Evolutionary conservation across 148 eudicot genomes (phyloP).

Genomic region (Rhododendron ovatum): DNA sequence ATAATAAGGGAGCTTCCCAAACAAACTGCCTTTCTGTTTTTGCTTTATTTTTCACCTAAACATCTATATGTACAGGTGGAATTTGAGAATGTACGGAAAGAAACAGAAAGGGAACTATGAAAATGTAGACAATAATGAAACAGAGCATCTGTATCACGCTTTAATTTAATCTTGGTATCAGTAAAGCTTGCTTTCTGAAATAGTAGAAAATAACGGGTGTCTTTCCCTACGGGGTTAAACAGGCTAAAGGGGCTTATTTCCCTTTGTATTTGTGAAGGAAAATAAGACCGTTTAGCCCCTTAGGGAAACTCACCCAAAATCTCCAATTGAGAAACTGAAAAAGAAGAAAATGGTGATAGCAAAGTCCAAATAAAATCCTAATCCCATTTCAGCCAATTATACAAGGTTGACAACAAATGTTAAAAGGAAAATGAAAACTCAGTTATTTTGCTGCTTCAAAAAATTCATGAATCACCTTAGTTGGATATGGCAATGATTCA

Average conservation of each 20-base stretch:
- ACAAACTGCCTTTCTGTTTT: not conserved
- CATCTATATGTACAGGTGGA: not conserved
- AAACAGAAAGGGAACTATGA: not conserved
- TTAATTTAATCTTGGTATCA: not conserved
- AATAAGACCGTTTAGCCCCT: not conserved
- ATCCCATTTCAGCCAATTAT: not conserved
- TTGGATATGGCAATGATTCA: constrained; percentile 84
- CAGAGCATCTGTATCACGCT: not conserved
- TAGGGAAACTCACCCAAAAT: not conserved
- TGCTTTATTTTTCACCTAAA: not conserved
- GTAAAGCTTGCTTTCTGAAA: not conserved
- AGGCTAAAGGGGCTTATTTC: not conserved
- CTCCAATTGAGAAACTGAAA: not conserved
- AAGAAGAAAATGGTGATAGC: not conserved
- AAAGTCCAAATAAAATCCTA: not conserved
- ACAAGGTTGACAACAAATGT: not conserved
- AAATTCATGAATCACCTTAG: constrained; percentile 50
- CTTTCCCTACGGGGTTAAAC: not conserved
- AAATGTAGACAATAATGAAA: not conserved
- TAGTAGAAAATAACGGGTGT: not conserved
- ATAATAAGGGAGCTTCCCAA: constrained; percentile 3
- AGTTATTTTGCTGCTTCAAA: not conserved
- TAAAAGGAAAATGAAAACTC: not conserved
- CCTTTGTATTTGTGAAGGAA: not conserved
- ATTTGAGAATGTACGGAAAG: not conserved